Conservation (phyloP, 768 basidiomycete genomes). For the Suillus lakei region DNA sequence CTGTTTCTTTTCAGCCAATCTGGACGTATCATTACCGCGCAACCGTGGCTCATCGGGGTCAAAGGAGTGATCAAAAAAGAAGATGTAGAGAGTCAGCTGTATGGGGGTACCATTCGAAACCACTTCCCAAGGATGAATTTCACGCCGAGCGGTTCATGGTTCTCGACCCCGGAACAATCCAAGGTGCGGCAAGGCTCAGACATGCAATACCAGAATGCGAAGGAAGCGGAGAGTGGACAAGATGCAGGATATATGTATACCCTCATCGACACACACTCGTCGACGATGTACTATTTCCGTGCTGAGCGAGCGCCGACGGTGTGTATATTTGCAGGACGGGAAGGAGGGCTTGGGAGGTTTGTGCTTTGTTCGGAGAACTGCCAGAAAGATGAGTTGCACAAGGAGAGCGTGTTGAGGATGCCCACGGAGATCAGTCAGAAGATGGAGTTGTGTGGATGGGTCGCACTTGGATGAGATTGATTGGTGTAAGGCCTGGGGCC, state of each 20-base stretch:
- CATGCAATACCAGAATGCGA: not conserved
- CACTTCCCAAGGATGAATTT: not conserved
- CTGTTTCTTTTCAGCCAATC: constrained; percentile 17
- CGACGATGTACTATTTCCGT: constrained; percentile 22
- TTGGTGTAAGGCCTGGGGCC: not conserved
- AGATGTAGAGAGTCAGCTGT: constrained; percentile 13
- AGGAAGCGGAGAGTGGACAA: not conserved
- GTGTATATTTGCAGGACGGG: constrained; percentile 24
- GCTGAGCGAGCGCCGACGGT: constrained; percentile 24
- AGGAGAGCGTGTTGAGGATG: constrained; percentile 27
- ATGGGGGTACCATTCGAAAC: constrained; percentile 14
- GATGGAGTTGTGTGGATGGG: not conserved
- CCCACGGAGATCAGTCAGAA: constrained; percentile 11
- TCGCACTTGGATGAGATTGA: not conserved
- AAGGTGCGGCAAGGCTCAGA: not conserved
- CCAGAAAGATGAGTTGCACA: constrained; percentile 16
- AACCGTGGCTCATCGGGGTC: constrained; percentile 26
- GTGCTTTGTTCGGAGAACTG: constrained; percentile 27
- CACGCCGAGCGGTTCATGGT: not conserved
- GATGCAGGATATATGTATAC: not conserved
- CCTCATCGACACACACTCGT: constrained; percentile 16
- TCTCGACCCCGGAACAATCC: not conserved
- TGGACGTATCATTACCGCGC: constrained; percentile 16
- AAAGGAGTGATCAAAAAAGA: constrained; percentile 20
- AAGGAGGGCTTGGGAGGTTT: constrained; percentile 28